Percentiles rank a stretch among this genome's conserved stretches.
Evolutionary conservation across 805 yeast genomes (phyloP).

Genomic region (Saturnispora kantuleensis): DNA sequence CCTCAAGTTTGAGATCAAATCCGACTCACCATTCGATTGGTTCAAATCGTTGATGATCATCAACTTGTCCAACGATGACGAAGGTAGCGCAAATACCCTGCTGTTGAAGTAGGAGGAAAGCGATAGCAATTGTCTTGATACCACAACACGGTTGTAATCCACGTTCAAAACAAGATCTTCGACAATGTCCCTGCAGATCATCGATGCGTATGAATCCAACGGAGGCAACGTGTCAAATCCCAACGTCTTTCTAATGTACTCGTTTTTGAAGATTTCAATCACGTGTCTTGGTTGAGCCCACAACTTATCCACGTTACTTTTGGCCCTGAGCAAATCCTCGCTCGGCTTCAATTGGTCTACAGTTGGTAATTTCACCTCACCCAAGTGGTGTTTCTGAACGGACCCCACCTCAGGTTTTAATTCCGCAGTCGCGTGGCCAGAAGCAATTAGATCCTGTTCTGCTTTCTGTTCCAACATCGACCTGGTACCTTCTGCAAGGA

Average conservation of each 20-base stretch:
- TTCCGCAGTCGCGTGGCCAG: conserved; percentile 9
- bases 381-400: conserved; percentile 8
- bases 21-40: conserved; percentile 30
- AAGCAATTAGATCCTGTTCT: conserved; percentile 8
- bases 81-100: conserved; percentile 59
- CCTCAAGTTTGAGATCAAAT: conserved; percentile 21
- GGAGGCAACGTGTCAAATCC: conserved; percentile 61
- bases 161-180: conserved; percentile 67
- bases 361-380: conserved; percentile 22
- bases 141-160: conserved; percentile 84
- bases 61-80: conserved; percentile 68
- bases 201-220: conserved; percentile 39
- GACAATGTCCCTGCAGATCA: conserved; percentile 65
- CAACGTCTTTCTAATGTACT: conserved; percentile 21
- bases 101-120: conserved; percentile 64
- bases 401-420: conserved; percentile 19
- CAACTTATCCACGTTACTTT: conserved; percentile 49
- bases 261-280: conserved; percentile 49
- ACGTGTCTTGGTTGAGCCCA: conserved; percentile 58
- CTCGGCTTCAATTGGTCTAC: conserved; percentile 27
- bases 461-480: conserved; percentile 10
- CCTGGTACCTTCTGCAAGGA: conserved; percentile 14
- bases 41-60: conserved; percentile 29
- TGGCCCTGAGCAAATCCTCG: conserved; percentile 24
- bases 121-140: conserved; percentile 70